These are phyloP conservation scores for Alloascoidea africana DNA, from an alignment of 805 yeast genomes.

Conservation along the genomic window DNA sequence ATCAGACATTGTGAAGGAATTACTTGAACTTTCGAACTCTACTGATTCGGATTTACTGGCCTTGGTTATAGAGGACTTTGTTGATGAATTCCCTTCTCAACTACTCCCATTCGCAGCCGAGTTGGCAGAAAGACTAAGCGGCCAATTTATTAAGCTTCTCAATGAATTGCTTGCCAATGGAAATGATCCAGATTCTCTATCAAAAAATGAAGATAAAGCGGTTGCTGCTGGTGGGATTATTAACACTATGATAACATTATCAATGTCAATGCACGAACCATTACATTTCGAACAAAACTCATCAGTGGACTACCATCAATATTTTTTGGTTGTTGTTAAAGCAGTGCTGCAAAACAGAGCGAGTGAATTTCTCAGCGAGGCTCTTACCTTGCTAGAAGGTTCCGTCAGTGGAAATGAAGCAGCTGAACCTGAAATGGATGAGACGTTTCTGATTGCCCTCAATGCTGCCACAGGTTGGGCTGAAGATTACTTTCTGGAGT, in stretches of 20 bases:
- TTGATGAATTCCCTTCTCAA: constrained; percentile 60
- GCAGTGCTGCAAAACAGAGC: constrained; percentile 50
- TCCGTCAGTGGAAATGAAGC: constrained; percentile 44
- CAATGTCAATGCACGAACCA: constrained; percentile 73
- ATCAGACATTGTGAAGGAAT: constrained; percentile 55
- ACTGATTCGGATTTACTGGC: constrained; percentile 64
- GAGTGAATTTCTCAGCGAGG: constrained; percentile 63
- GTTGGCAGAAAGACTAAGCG: constrained; percentile 17
- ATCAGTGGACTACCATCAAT: constrained; percentile 33
- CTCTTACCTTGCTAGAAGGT: constrained; percentile 56
- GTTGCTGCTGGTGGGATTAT: constrained; percentile 70
- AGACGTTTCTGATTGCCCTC: constrained; percentile 37
- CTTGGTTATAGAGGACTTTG: constrained; percentile 75
- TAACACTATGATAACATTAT: constrained; percentile 68
- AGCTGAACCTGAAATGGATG: constrained; percentile 67
- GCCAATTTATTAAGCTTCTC: background rate
- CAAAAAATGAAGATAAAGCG: constrained; percentile 18
- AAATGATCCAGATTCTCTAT: constrained; percentile 22
- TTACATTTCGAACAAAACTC: constrained; percentile 35
- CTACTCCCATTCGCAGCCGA: constrained; percentile 63
- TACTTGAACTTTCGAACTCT: constrained; percentile 48
- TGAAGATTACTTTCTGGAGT: constrained; percentile 56
- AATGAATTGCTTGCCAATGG: background rate
- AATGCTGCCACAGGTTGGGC: constrained; percentile 23
- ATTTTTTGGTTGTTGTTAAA: constrained; percentile 53